Evolutionary conservation across 257 asterid species (phyloP), one percentile per base, ranked within the genome.

Genomic region (Fraxinus anomala): DNA sequence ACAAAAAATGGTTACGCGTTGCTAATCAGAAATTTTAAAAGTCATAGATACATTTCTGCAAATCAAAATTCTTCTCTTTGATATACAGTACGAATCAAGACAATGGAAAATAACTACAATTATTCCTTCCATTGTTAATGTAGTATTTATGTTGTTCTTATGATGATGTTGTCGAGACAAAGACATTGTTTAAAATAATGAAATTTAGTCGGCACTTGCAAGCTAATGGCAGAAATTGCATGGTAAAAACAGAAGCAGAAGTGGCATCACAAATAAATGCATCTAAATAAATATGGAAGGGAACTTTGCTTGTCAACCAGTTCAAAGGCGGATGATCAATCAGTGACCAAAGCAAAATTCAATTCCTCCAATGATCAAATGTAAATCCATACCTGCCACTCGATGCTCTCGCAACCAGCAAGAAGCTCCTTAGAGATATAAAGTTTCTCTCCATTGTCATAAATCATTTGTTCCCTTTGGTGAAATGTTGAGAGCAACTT

Each of bases 361-460:
- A 79, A 56, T 30, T 73, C 47, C 71, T 26, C 28, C 36, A 73
- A 77, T 68, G 33, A 77, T 75, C 72, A 83, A 42, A 80, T 72
- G 72, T 67, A 78, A 80, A 74, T 14, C 21, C 84, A 70, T 88
- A 93, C 99, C 98, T 95, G 99, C 99, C 98, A 93, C 72, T 92
- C 96, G 77, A 91, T 88, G 90, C 99, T 95, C 74, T 89, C 98
- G 75, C 91, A 91, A 80, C 92, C 85, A 72, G 96, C 82, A 83
- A 89, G 87, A 83, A 95, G 92, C 79, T 95, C 97, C 87, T 83
- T 95, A 9, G 88, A 80, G 76, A 93, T 88, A 68, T 77, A 90
- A 42, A 81, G 80, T 84, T 89, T 86, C 82, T 91, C 96, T 66
- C 87, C 88, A 83, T 88, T 83, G 39, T 87, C 93, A n/a, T 82